Evolutionary conservation across 2,329 filamentous ascomycete species (phyloP).

Genomic region (Intubia oerlemansii): DNA sequence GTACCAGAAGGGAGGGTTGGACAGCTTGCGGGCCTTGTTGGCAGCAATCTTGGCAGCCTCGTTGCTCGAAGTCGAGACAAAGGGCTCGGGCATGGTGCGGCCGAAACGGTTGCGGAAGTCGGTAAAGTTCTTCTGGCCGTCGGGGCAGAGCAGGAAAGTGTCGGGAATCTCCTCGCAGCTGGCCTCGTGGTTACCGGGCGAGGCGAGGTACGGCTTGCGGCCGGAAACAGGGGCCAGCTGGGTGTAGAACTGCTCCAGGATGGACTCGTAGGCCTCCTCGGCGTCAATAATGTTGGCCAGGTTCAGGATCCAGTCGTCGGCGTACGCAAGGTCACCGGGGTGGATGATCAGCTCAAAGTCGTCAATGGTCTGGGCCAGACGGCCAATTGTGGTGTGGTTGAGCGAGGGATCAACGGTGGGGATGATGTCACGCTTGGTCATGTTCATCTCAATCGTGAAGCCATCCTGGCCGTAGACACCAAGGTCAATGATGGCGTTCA

Average conservation of each 20-base stretch:
- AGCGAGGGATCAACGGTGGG: slow-evolving; percentile 26
- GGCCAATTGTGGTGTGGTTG: slow-evolving; percentile 36
- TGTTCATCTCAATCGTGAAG: slow-evolving; percentile 23
- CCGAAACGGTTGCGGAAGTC: slow-evolving; percentile 35
- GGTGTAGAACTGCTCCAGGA: slow-evolving; percentile 66
- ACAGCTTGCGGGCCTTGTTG: slow-evolving; percentile 20
- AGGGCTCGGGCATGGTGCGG: slow-evolving; percentile 26
- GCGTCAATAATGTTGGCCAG: slow-evolving; percentile 43
- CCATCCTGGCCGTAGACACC: slow-evolving; percentile 32
- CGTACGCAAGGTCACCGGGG: slow-evolving; percentile 34
- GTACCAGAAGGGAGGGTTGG: slow-evolving; percentile 36
- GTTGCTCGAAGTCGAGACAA: slow-evolving; percentile 24
- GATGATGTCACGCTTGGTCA: slow-evolving; percentile 24
- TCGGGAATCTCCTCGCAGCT: slow-evolving; percentile 22
- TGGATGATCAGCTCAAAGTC: slow-evolving; percentile 34
- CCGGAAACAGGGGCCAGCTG: slow-evolving; percentile 30
- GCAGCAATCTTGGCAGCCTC: slow-evolving; percentile 19
- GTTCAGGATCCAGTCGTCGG: slow-evolving; percentile 32
- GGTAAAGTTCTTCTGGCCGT: slow-evolving; percentile 37
- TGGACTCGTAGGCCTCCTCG: slow-evolving; percentile 90
- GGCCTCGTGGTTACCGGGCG: slow-evolving; percentile 38
- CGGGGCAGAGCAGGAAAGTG: slow-evolving; percentile 18
- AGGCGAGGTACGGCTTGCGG: slow-evolving; percentile 33
- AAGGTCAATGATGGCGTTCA: slow-evolving; percentile 30
- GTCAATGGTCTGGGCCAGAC: slow-evolving; percentile 26